Evolutionary conservation across 257 asterid genomes (phyloP).

Genomic region (Buddleja alternifolia): DNA sequence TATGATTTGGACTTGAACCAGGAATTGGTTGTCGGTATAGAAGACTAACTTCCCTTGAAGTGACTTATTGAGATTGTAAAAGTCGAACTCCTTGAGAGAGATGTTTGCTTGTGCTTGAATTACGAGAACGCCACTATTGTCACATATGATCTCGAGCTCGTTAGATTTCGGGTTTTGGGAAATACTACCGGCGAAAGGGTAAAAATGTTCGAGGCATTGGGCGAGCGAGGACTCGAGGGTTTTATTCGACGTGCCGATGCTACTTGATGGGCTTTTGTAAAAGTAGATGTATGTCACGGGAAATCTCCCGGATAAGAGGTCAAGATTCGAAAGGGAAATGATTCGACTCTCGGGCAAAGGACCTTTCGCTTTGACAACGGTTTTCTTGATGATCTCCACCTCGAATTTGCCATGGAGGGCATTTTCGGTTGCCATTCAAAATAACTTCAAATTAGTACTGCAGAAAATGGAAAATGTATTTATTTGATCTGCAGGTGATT

Average conservation of each 20-base stretch:
- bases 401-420: constrained; percentile 29
- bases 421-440: constrained; percentile 26
- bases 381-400: constrained; percentile 37
- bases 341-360: constrained; percentile 34
- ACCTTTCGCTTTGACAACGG: constrained; percentile 43
- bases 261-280: constrained; percentile 31
- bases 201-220: constrained; percentile 48
- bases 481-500: not conserved
- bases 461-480: not conserved
- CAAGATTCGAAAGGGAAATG: constrained; percentile 61
- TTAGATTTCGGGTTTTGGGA: constrained; percentile 37
- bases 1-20: constrained; percentile 53
- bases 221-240: constrained; percentile 47
- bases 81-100: constrained; percentile 39
- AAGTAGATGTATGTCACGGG: constrained; percentile 62
- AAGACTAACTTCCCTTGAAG: constrained; percentile 47
- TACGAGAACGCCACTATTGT: constrained; percentile 53
- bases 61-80: constrained; percentile 48
- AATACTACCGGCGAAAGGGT: constrained; percentile 58
- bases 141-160: constrained; percentile 59
- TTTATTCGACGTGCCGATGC: not conserved
- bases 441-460: not conserved
- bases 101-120: constrained; percentile 48
- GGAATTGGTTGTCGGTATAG: constrained; percentile 29
- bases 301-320: constrained; percentile 64